A percentile compares a stretch with the other conserved stretches of the same genome.
Conservation (phyloP, 2,329 filamentous ascomycete species). For the Conoideocrella luteorostrata region DNA sequence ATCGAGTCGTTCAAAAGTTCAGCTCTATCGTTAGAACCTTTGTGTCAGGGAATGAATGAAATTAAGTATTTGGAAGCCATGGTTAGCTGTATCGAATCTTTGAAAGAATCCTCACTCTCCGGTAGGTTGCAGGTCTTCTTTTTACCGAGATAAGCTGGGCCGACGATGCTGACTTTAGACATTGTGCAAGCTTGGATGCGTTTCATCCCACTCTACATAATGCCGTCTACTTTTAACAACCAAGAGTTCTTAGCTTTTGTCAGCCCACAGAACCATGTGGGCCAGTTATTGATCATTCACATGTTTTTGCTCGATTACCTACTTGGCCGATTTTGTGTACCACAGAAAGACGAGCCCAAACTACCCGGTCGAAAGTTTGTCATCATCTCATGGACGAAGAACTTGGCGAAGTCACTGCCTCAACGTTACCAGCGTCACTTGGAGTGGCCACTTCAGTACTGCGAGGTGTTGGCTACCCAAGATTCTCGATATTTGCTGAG, state of each 20-base stretch:
- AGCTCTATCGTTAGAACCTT: constrained; percentile 13
- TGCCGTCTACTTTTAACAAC: too few relatives aligned
- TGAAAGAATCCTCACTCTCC: constrained; percentile 13
- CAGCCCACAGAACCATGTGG: constrained; percentile 22
- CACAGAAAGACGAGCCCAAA: constrained; percentile 15
- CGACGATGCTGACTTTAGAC: neutral
- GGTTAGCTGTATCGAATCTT: constrained; percentile 10
- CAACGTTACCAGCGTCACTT: constrained; percentile 10
- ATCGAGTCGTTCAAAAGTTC: constrained; percentile 16
- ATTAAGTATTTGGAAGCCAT: constrained; percentile 15
- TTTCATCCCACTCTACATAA: too few relatives aligned
- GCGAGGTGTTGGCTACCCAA: too few relatives aligned
- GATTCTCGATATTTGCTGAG: too few relatives aligned
- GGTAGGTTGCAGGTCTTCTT: too few relatives aligned
- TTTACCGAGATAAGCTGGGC: too few relatives aligned
- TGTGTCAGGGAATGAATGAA: constrained; percentile 14
- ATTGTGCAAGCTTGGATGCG: neutral
- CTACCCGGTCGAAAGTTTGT: constrained; percentile 19
- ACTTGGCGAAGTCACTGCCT: constrained; percentile 9
- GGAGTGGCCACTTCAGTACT: constrained; percentile 17
- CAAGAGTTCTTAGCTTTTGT: constrained; percentile 26
- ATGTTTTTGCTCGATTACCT: constrained; percentile 28
- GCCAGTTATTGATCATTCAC: constrained; percentile 30
- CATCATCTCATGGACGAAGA: constrained; percentile 19
- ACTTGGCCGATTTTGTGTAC: constrained; percentile 17